Conservation (phyloP, 2,329 filamentous ascomycete genomes). For the Diplodia seriata region DNA sequence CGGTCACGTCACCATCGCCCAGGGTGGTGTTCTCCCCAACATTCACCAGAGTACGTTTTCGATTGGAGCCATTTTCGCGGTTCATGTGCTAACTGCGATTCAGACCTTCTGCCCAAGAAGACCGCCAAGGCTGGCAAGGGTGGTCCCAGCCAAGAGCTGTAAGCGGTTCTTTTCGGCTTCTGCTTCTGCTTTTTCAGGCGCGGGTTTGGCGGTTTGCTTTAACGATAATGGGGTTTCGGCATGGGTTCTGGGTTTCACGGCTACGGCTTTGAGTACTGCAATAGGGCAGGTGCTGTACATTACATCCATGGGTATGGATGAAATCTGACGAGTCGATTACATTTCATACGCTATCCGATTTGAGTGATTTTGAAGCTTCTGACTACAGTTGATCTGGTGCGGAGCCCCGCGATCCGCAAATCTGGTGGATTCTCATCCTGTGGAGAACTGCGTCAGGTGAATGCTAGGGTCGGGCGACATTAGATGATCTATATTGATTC, state of each 20-base stretch:
- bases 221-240: conserved; percentile 81
- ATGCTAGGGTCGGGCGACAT: neutral
- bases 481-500: neutral
- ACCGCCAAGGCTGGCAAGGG: conserved; percentile 93
- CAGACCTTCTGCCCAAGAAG: conserved; percentile 99
- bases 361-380: conserved; percentile 2
- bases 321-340: conserved; percentile 46
- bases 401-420: neutral
- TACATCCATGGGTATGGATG: conserved; percentile 63
- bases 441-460: neutral
- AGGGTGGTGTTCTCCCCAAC: conserved; percentile 96
- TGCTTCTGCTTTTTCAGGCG: conserved; percentile 54
- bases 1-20: conserved; percentile 94
- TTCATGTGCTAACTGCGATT: conserved; percentile 51
- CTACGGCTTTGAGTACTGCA: conserved; percentile 53
- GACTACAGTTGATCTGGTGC: neutral
- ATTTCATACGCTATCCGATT: conserved; percentile 22
- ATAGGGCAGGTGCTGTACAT: conserved; percentile 63
- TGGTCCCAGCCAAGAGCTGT: conserved; percentile 87
- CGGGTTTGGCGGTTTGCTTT: conserved; percentile 64
- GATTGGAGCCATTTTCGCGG: conserved; percentile 24
- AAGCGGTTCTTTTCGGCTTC: conserved; percentile 52
- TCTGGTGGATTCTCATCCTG: neutral
- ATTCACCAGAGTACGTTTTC: conserved; percentile 87
- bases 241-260: conserved; percentile 60